Percentiles rank a stretch among this genome's conserved stretches.
These are phyloP conservation scores for Hemisphaericaspora lyxosophila DNA, from an alignment of 1,139 yeast species.

Conservation along the genomic window DNA sequence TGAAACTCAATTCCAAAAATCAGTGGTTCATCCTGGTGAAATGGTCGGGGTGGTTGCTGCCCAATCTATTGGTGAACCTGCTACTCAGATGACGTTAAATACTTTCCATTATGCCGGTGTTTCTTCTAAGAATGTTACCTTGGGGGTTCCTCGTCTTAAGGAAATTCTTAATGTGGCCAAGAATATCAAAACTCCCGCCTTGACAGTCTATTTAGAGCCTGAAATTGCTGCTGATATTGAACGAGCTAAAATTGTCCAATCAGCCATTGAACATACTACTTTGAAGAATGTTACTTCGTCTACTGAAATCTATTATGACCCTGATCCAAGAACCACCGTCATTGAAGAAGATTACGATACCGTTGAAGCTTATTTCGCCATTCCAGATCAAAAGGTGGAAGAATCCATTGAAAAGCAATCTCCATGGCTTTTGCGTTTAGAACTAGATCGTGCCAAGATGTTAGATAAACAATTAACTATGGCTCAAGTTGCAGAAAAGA, in stretches of 20 bases:
- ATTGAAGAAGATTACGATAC: conserved; percentile 96
- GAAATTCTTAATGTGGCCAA: conserved; percentile 98
- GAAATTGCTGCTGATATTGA: conserved; percentile 87
- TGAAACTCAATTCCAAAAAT: conserved; percentile 88
- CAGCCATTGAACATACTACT: conserved; percentile 95
- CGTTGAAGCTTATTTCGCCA: conserved; percentile 94
- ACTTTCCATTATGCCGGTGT: conserved; percentile 99
- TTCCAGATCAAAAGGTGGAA: conserved; percentile 97
- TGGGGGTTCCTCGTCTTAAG: conserved; percentile 99
- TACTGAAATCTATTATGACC: conserved; percentile 95
- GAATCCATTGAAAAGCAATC: conserved; percentile 91
- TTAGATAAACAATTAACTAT: conserved; percentile 95
- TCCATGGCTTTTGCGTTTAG: conserved; percentile 96
- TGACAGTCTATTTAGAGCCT: conserved; percentile 83
- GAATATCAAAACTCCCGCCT: conserved; percentile 97
- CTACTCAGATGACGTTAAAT: conserved; percentile 98
- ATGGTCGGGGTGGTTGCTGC: conserved; percentile 99
- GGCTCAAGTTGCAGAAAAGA: conserved; percentile 98
- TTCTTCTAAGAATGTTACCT: conserved; percentile 96
- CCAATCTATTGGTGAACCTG: conserved; percentile 99
- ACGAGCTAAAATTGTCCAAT: conserved; percentile 90
- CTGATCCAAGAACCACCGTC: conserved; percentile 94
- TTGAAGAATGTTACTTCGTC: conserved; percentile 95
- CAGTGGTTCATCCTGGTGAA: conserved; percentile 97
- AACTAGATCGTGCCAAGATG: conserved; percentile 98